A percentile compares a stretch with the other conserved stretches of the same genome.
phyloP scores from a whole-genome alignment of 2,329 filamentous ascomycete genomes.

The Harringtonia aguacate region DNA sequence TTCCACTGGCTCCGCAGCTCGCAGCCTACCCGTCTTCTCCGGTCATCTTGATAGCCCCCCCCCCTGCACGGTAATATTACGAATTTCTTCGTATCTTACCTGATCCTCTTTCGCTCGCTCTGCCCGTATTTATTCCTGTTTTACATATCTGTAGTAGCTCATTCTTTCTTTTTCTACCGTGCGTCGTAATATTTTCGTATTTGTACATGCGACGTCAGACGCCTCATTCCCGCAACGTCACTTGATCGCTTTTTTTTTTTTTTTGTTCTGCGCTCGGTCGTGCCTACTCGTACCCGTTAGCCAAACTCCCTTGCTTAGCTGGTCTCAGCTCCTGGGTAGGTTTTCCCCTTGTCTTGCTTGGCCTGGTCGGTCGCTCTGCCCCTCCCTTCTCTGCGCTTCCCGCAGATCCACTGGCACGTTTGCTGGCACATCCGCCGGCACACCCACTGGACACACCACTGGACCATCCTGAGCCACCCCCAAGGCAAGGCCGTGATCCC shows the following conservation, averaged over 20 bases:
- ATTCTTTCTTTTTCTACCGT: neutral
- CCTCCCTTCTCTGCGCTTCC: neutral
- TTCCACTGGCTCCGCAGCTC: neutral
- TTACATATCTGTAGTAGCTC: too few relatives aligned
- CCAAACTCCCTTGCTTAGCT: neutral
- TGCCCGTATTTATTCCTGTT: neutral
- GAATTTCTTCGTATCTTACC: too few relatives aligned
- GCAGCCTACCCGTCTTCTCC: neutral
- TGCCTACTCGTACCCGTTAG: too few relatives aligned
- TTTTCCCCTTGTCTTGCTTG: neutral
- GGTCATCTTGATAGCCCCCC: neutral
- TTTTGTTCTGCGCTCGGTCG: too few relatives aligned
- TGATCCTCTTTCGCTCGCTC: too few relatives aligned
- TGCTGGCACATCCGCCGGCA: neutral
- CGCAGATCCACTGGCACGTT: conserved; percentile 9
- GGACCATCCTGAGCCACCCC: too few relatives aligned
- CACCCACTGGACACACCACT: too few relatives aligned
- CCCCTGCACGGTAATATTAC: too few relatives aligned
- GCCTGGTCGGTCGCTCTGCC: neutral
- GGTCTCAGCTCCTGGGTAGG: neutral
- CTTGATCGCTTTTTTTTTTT: neutral
- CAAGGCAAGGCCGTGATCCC: too few relatives aligned
- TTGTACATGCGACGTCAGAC: neutral
- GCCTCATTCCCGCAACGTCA: neutral
- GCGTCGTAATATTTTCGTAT: neutral